These are phyloP conservation scores for Grosmannia clavigera DNA, from an alignment of 2,329 filamentous ascomycete genomes.

Conservation along the genomic window DNA sequence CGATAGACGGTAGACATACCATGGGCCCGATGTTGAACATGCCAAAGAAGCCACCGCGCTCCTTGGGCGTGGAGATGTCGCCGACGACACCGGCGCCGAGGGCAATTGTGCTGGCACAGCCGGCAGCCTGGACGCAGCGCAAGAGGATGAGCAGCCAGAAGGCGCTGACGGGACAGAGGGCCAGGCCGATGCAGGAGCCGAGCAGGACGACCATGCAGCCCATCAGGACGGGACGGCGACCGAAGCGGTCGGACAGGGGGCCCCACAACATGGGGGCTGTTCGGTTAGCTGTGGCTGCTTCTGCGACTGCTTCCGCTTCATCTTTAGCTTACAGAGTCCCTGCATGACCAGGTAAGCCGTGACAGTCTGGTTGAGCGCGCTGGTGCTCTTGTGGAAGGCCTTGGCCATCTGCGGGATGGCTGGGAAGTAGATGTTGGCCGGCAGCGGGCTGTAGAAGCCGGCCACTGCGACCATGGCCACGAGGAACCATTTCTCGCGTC, in stretches of 20 bases:
- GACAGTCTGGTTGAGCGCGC: constrained; percentile 20
- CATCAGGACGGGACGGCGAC: constrained; percentile 19
- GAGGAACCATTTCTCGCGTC: constrained; percentile 16
- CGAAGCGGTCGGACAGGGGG: constrained; percentile 21
- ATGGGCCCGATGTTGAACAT: constrained; percentile 22
- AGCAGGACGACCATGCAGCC: constrained; percentile 19
- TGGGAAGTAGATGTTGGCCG: constrained; percentile 23
- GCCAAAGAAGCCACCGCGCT: constrained; percentile 22
- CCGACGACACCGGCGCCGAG: constrained; percentile 21
- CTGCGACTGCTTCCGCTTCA: background rate
- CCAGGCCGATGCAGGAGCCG: constrained; percentile 20
- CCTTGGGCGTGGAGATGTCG: constrained; percentile 20
- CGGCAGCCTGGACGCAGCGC: constrained; percentile 19
- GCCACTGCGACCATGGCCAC: constrained; percentile 17
- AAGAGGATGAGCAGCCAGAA: constrained; percentile 22
- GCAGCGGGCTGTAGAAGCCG: constrained; percentile 18
- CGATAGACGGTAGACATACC: constrained; percentile 1
- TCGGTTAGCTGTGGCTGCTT: background rate
- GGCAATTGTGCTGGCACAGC: constrained; percentile 23
- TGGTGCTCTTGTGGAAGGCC: constrained; percentile 18
- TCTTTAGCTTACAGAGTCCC: constrained; percentile 11
- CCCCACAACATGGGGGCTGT: constrained; percentile 22
- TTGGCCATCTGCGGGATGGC: constrained; percentile 18
- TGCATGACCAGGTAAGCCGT: constrained; percentile 22
- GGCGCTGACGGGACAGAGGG: constrained; percentile 18